Base-by-base conservation (phyloP, 2,329 filamentous ascomycete genomes). In the Penicillium sp. region DNA sequence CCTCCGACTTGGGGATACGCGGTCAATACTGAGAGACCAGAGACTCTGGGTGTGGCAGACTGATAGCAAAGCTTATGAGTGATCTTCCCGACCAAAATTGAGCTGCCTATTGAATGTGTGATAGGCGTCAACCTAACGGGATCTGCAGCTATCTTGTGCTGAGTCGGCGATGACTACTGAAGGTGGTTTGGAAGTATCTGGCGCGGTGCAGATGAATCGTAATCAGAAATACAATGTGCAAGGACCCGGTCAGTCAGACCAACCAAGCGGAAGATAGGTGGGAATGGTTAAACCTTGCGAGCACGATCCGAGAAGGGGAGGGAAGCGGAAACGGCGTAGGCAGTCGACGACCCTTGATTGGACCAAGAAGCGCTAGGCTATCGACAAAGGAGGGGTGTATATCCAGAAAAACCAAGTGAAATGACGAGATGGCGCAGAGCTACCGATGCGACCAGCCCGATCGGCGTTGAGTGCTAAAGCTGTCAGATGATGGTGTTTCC, bases 381-480 rank as follows among this genome's bases (percentile, higher is more conserved):
- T 56, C 46, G 42, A 47, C 46, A 18, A 54, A 51, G 55, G 56
- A 57, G 53, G 56, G 55, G 51, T 47, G 30, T 10, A 26, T 36
- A 46, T 40, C 43, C 45, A 45, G 41, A 35, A n/a, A 45, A 53
- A 48, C 45, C 50, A 56, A 47, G 51, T 41, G 35, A 46, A 43
- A 64, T 63, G 61, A 64, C 61, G 61, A 61, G 58, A 63, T 63
- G 57, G 61, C 58, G 60, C 54, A 50, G 50, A 62, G 61, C 61
- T 64, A 61, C 57, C 55, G 56, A 64, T 64, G 61, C 55, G 60
- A 62, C 54, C 57, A 61, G 45, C 58, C 60, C 58, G 54, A 65
- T 63, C 58, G 57, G 58, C 54, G 57, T 53, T 55, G 47, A 23
- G 39, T 38, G 41, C 45, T 52, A 30, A 47, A 61, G 51, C 46